Base-by-base conservation (phyloP, 2,329 filamentous ascomycete genomes). In the Aspergillus udagawae region DNA sequence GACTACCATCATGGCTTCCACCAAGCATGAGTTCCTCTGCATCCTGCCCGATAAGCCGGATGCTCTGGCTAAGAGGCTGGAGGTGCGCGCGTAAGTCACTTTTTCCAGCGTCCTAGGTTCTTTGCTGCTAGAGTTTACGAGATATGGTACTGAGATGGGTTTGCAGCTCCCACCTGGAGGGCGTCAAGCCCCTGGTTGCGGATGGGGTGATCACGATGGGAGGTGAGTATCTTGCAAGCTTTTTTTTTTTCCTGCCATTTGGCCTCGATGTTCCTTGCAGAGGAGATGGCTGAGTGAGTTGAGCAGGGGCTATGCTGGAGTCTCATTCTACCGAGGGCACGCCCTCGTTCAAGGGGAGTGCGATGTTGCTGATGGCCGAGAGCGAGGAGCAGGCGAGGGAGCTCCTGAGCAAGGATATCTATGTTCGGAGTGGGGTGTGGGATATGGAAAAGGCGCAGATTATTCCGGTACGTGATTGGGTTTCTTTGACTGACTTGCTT, bases 401-500 rank as follows among this genome's bases (percentile, higher is more conserved):
- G 65, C 69, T 82, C 52, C 71, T 96, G 49, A 83, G 83, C 72
- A 80, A 83, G 51, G 92, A 96, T 76, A 78, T 92, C 9, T 96
- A 96, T 75, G 79, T 81, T 9, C 81, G 76, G 59, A 80, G 75
- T 47, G 90, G 86, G 0, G 91, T 95, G 8, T 96, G 92, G 92
- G 90, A 96, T 78, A 70, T 89, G 57, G 83, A 86, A 38, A 89
- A 89, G 66, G 84, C 71, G 61, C 66, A 76, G 66, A 72, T 79
- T 57, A 72, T 71, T 65, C 68, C 70, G 57, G 73, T 75, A 65
- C 54, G 70, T 71, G 10, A 35, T 38, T 38, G n/a, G 32, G 32
- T 38, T 47, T 12, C 51, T 25, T 38, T 42, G 44, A n/a, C n/a
- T 50, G 49, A 21, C 47, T 54, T 41, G n/a, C 44, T 23, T 32